These are phyloP conservation scores for Mollisiaceae sp. DNA, from an alignment of 2,329 filamentous ascomycete genomes.

Conservation along the genomic window DNA sequence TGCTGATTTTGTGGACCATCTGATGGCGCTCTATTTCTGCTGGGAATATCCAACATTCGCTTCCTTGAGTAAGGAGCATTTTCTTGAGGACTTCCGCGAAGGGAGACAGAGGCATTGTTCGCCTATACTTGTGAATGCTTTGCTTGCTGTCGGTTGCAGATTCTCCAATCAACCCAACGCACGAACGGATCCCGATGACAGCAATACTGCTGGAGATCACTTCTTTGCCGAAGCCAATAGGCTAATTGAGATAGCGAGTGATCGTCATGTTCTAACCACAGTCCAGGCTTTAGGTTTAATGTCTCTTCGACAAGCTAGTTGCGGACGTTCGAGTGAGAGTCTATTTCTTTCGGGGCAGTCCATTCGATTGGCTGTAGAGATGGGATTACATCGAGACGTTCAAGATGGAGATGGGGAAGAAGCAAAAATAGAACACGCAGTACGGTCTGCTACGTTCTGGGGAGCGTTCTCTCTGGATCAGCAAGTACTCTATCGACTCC, in stretches of 20 bases:
- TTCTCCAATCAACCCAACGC: slow-evolving; percentile 72
- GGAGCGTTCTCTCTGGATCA: slow-evolving; percentile 55
- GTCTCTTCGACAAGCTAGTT: slow-evolving; percentile 76
- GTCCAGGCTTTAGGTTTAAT: slow-evolving; percentile 79
- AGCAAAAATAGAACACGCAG: slow-evolving; percentile 54
- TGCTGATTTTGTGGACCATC: slow-evolving; percentile 61
- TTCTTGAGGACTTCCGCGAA: slow-evolving; percentile 35
- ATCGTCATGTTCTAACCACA: slow-evolving; percentile 69
- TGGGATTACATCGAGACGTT: slow-evolving; percentile 36
- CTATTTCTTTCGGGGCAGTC: slow-evolving; percentile 77
- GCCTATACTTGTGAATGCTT: slow-evolving; percentile 48
- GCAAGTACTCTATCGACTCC: slow-evolving; percentile 61
- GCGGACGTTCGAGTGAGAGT: slow-evolving; percentile 73
- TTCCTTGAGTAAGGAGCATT: slow-evolving; percentile 61
- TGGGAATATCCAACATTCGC: slow-evolving; percentile 80
- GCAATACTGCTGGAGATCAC: slow-evolving; percentile 69
- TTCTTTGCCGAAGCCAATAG: slow-evolving; percentile 74
- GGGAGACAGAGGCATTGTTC: slow-evolving; percentile 37
- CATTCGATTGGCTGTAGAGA: slow-evolving; percentile 68
- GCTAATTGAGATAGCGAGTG: slow-evolving; percentile 55
- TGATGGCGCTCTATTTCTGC: slow-evolving; percentile 72
- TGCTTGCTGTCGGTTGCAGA: slow-evolving; percentile 63
- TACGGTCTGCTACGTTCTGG: slow-evolving; percentile 58
- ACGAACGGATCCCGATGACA: slow-evolving; percentile 63
- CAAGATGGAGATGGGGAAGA: slow-evolving; percentile 41